Evolutionary conservation across 805 yeast species (phyloP), one percentile per base, ranked within the genome.

Genomic region (Hanseniaspora osmophila): DNA sequence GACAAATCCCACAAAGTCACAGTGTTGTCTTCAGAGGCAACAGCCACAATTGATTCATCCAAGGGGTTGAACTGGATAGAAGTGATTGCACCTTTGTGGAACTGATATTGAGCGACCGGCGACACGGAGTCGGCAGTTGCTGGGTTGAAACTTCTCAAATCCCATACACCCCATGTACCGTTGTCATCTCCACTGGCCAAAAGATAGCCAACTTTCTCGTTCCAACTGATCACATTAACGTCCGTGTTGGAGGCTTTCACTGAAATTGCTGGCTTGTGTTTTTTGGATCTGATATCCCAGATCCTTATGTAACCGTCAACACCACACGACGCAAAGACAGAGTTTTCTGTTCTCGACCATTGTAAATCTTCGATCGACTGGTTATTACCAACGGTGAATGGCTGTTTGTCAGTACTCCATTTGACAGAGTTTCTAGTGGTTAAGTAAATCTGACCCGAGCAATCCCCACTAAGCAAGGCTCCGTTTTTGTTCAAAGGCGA

Each of bases 131-230:
- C 58, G 13, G 64, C 56, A 19, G 54, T 54, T 51, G 69, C 62
- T 54, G 79, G 74, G 53, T 80, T 72, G 72, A 92, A 77, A 54
- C 80, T 76, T 59, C 98, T 80, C 64, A 92, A 71, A 68, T 92
- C 98, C 98, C 98, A 92, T 40, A 92, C 92, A 40, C 94, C 87
- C 96, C 97, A 92, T 30, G 78, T 67, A 51, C 98, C 98, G 62
- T 88, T 95, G 63, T 92, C 98, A 60, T 92, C 96, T 54, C 98
- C 98, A 42, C 92, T 79, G 0, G 96, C 96, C 46, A 92, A 70
- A 57, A 92, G 68, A 59, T 90, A 87, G 56, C 81, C 80, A 52
- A 88, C 81, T 60, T 84, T 83, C 50, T 74, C 75, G 66, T 90
- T 84, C 98, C 98, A 92, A 44, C 95, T 84, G 61, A 92, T 82